Evolutionary conservation across 176 grass and related monocot genomes (phyloP).

Genomic region (Microstegium vimineum): DNA sequence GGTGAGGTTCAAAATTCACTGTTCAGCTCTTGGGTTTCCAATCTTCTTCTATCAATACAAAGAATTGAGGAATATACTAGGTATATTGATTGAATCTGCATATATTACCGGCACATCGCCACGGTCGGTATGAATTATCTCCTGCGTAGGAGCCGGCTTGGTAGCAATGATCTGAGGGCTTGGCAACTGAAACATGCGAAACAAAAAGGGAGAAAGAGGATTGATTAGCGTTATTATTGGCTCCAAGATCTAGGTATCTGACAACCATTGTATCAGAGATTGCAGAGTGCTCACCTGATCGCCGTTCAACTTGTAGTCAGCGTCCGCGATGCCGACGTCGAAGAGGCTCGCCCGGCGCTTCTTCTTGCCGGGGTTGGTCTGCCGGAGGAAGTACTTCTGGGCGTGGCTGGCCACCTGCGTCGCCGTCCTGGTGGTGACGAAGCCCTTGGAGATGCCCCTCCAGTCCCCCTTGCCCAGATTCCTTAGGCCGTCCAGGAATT

Average conservation of each 20-base stretch:
- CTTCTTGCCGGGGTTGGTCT: conserved; percentile 77
- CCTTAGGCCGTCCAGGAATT: conserved; percentile 69
- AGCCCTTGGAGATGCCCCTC: conserved; percentile 91
- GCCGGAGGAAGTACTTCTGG: conserved; percentile 91
- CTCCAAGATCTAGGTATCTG: neutral
- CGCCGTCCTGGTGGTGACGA: conserved; percentile 78
- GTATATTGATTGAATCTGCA: no score
- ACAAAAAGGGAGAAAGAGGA: neutral
- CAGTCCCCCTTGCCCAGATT: conserved; percentile 87
- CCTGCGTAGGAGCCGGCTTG: conserved; percentile 30
- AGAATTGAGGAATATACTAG: no score
- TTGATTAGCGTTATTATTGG: neutral
- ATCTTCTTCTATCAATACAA: neutral
- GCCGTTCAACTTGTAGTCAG: neutral
- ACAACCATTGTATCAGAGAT: neutral
- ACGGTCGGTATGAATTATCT: conserved; percentile 46
- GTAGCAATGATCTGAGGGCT: conserved; percentile 4
- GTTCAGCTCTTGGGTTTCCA: neutral
- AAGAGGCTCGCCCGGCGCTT: conserved; percentile 94
- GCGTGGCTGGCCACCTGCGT: conserved; percentile 98
- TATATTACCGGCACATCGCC: conserved; percentile 37
- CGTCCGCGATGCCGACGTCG: conserved; percentile 42
- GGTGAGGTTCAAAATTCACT: neutral
- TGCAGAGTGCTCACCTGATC: conserved; percentile 9
- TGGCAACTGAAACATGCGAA: conserved; percentile 27